phyloP scores from a whole-genome alignment of 495 filamentous ascomycete genomes.

The Daldinia decipiens region DNA sequence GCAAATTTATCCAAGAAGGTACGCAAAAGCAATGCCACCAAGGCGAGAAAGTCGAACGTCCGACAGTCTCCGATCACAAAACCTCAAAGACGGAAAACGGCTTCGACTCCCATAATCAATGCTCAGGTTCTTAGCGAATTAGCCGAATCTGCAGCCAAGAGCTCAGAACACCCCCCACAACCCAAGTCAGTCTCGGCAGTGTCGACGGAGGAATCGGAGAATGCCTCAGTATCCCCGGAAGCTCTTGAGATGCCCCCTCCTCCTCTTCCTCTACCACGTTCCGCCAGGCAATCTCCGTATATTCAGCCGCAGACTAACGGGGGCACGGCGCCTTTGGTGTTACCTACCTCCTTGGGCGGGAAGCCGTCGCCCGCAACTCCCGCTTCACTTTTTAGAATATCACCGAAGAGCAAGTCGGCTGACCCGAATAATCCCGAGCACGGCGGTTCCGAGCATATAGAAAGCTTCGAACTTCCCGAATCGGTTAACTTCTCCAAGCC shows the following conservation, averaged over 20 bases:
- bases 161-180: slow-evolving; percentile 36
- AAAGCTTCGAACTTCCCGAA: slow-evolving; percentile 73
- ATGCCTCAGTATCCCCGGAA: slow-evolving; percentile 66
- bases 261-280: slow-evolving; percentile 61
- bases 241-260: slow-evolving; percentile 68
- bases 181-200: slow-evolving; percentile 51
- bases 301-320: slow-evolving; percentile 55
- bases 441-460: slow-evolving; percentile 68
- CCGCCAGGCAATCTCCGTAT: slow-evolving; percentile 60
- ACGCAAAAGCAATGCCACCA: slow-evolving; percentile 57
- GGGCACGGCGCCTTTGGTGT: slow-evolving; percentile 27
- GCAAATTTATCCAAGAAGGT: slow-evolving; percentile 59
- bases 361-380: slow-evolving; percentile 75
- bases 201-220: slow-evolving; percentile 58
- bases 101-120: slow-evolving; percentile 65
- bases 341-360: slow-evolving; percentile 45
- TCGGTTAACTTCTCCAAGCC: slow-evolving; percentile 62
- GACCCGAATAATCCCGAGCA: slow-evolving; percentile 51
- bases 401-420: slow-evolving; percentile 54
- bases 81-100: slow-evolving; percentile 72
- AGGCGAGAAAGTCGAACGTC: slow-evolving; percentile 62
- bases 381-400: slow-evolving; percentile 81
- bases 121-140: slow-evolving; percentile 65
- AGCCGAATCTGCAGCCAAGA: slow-evolving; percentile 48
- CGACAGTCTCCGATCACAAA: slow-evolving; percentile 90